Conservation (phyloP, 495 filamentous ascomycete species). For the Neurospora sp. region DNA sequence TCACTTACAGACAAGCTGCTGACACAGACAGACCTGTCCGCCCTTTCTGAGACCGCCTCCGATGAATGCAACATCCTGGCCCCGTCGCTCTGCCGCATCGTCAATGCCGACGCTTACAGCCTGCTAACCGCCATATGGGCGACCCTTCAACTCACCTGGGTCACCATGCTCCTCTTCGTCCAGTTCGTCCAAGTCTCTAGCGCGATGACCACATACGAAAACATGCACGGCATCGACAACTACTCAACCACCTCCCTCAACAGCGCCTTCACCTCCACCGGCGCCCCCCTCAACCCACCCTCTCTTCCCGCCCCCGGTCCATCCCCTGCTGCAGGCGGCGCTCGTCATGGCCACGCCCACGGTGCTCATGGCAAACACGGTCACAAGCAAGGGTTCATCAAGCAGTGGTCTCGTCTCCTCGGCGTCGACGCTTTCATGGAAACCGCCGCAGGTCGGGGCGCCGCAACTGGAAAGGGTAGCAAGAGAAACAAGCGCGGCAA, state of each 20-base stretch:
- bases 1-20: not conserved
- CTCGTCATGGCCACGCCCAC: not conserved
- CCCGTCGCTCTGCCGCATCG: slow-evolving; percentile 56
- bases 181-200: slow-evolving; percentile 85
- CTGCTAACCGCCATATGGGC: slow-evolving; percentile 69
- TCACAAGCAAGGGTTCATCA: slow-evolving; percentile 50
- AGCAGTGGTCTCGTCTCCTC: slow-evolving; percentile 72
- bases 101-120: slow-evolving; percentile 76
- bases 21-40: slow-evolving; percentile 21
- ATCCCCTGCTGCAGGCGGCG: slow-evolving; percentile 21
- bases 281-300: slow-evolving; percentile 51
- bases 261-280: slow-evolving; percentile 69
- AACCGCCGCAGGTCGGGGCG: slow-evolving; percentile 53
- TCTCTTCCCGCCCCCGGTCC: slow-evolving; percentile 29
- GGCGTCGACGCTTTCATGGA: slow-evolving; percentile 89
- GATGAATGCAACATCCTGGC: slow-evolving; percentile 66
- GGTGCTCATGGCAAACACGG: slow-evolving; percentile 18
- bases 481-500: slow-evolving; percentile 50
- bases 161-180: slow-evolving; percentile 87
- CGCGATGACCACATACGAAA: slow-evolving; percentile 91
- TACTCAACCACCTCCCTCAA: slow-evolving; percentile 53
- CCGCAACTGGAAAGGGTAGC: slow-evolving; percentile 33
- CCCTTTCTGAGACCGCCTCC: slow-evolving; percentile 18
- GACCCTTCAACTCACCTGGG: slow-evolving; percentile 78
- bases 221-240: slow-evolving; percentile 65